These are phyloP conservation scores for Sphaerulina musiva DNA, from an alignment of 2,329 filamentous ascomycete species.

Conservation along the genomic window DNA sequence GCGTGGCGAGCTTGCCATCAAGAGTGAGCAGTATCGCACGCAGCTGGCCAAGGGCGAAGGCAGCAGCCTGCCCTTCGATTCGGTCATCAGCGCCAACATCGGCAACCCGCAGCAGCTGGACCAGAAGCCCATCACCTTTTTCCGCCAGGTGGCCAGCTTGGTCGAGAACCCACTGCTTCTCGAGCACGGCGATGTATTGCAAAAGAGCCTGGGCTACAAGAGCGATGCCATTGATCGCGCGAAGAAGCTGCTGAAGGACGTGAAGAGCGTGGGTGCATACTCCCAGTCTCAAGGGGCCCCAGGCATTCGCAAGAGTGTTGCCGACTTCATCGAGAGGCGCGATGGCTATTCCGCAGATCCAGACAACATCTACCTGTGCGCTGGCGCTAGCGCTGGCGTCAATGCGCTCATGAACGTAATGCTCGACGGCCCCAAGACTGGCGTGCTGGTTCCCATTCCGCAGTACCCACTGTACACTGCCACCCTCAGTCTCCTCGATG, in stretches of 20 bases:
- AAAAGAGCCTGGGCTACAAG: constrained; percentile 75
- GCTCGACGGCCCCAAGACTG: constrained; percentile 67
- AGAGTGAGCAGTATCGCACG: constrained; percentile 83
- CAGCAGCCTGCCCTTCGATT: constrained; percentile 69
- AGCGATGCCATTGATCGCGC: constrained; percentile 81
- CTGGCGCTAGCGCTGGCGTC: constrained; percentile 86
- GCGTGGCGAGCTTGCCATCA: constrained; percentile 87
- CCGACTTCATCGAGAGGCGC: constrained; percentile 80
- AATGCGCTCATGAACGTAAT: constrained; percentile 89
- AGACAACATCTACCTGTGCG: constrained; percentile 80
- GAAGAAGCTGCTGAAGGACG: constrained; percentile 68
- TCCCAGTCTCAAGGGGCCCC: constrained; percentile 87
- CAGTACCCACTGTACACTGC: constrained; percentile 98
- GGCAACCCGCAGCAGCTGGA: constrained; percentile 98
- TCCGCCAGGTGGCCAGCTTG: constrained; percentile 90
- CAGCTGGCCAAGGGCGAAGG: constrained; percentile 56
- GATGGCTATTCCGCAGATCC: constrained; percentile 82
- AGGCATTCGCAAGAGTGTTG: constrained; percentile 80
- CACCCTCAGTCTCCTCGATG: constrained; percentile 76
- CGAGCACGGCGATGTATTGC: constrained; percentile 72
- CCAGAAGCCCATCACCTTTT: constrained; percentile 98
- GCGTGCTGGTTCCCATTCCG: constrained; percentile 88
- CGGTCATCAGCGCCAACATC: constrained; percentile 95
- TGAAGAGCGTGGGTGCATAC: constrained; percentile 92
- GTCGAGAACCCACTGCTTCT: constrained; percentile 84